These are phyloP conservation scores for Garcia nutans DNA, from an alignment of 345 rosid genomes.

Conservation along the genomic window DNA sequence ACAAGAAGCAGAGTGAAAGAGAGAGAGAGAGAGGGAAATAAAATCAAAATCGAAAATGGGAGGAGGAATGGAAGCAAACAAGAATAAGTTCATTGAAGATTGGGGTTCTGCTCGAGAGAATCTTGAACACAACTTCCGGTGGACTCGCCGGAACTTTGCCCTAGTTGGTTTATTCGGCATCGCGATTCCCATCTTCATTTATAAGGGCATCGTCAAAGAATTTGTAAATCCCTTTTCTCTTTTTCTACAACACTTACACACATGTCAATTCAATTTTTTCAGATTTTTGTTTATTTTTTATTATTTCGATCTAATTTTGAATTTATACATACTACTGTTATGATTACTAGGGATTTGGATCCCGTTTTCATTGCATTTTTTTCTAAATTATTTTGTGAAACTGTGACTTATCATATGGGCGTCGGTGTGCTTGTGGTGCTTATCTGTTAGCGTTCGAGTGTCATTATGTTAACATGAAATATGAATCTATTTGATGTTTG, in stretches of 20 bases:
- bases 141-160: conserved; percentile 92
- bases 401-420: not conserved
- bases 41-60: conserved; percentile 45
- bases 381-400: not conserved
- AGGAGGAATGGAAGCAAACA: conserved; percentile 93
- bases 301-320: not conserved
- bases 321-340: not conserved
- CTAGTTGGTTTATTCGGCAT: conserved; percentile 84
- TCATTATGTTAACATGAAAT: not conserved
- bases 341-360: not conserved
- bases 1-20: not conserved
- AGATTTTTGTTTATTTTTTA: no score
- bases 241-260: conserved; percentile 6
- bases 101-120: conserved; percentile 86
- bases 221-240: conserved; percentile 39
- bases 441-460: not conserved
- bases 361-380: not conserved
- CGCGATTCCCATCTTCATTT: conserved; percentile 75
- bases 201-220: conserved; percentile 87
- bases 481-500: not conserved
- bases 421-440: not conserved
- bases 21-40: not conserved
- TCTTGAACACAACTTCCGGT: conserved; percentile 87
- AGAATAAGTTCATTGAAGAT: conserved; percentile 89
- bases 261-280: no score